phyloP scores from a whole-genome alignment of 164 flowering plant species.

The Nymphaea colorata region DNA sequence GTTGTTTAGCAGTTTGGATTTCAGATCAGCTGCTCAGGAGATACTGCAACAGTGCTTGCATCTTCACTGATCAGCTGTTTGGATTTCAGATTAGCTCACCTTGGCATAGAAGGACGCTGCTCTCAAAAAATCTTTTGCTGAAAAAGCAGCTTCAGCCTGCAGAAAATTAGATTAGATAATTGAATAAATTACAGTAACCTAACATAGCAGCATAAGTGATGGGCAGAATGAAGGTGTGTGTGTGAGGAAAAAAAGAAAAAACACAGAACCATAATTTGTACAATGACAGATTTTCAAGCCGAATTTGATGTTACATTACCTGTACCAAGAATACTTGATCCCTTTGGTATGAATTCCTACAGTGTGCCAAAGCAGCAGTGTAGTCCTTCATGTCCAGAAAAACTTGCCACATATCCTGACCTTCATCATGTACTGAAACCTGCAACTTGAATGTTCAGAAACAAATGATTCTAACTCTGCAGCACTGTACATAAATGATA shows the following conservation, averaged over 20 bases:
- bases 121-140: slow-evolving; percentile 65
- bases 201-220: no score
- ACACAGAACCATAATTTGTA: no score
- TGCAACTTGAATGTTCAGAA: slow-evolving; percentile 8
- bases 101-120: slow-evolving; percentile 97
- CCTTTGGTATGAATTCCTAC: slow-evolving; percentile 82
- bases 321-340: slow-evolving; percentile 92
- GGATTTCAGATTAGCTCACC: no score
- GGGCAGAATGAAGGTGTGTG: no score
- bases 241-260: no score
- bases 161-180: neutral
- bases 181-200: no score
- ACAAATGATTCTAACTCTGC: neutral
- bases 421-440: slow-evolving; percentile 98
- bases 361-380: slow-evolving; percentile 78
- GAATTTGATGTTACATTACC: slow-evolving; percentile 22
- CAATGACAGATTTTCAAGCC: no score
- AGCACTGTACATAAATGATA: neutral
- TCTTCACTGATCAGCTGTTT: no score
- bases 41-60: no score
- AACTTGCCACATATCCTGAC: slow-evolving; percentile 98
- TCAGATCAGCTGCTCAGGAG: no score
- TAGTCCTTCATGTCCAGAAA: slow-evolving; percentile 85
- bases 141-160: slow-evolving; percentile 97
- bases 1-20: no score